Evolutionary conservation across 1,139 yeast genomes (phyloP).

Genomic region (Nakaseomyces sp.): DNA sequence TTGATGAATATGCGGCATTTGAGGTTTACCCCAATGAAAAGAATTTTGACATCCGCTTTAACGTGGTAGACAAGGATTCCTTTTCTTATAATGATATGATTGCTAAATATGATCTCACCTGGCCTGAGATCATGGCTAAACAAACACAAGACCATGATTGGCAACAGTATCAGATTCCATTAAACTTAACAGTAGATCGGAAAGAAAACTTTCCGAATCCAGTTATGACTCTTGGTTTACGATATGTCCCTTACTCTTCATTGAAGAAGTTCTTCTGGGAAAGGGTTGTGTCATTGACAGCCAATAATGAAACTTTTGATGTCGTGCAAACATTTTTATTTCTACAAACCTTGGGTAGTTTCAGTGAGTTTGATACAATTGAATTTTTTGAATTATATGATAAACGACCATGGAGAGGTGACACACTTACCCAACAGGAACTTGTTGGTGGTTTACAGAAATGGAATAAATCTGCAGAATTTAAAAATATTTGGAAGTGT

Average conservation of each 20-base stretch:
- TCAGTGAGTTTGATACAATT: conserved; percentile 50
- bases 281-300: conserved; percentile 37
- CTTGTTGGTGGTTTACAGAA: conserved; percentile 38
- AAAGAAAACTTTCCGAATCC: conserved; percentile 41
- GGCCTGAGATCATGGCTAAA: conserved; percentile 39
- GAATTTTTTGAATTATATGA: conserved; percentile 37
- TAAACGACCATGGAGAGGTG: conserved; percentile 28
- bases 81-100: conserved; percentile 78
- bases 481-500: conserved; percentile 38
- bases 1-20: conserved; percentile 71
- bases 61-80: conserved; percentile 75
- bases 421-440: conserved; percentile 28
- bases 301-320: conserved; percentile 20
- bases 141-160: conserved; percentile 15
- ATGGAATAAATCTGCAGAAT: conserved; percentile 37
- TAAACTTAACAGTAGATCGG: conserved; percentile 30
- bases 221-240: conserved; percentile 47
- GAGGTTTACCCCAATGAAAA: conserved; percentile 63
- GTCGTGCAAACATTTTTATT: conserved; percentile 24
- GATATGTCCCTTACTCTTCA: conserved; percentile 59
- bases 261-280: conserved; percentile 67
- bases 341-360: conserved; percentile 36
- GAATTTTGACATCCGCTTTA: conserved; percentile 56
- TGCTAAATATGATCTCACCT: conserved; percentile 51
- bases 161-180: conserved; percentile 28